A percentile compares a stretch with the other conserved stretches of the same genome.
Evolutionary conservation across 306 rosid species (phyloP).

Genomic region (Casuarina equisetifolia): DNA sequence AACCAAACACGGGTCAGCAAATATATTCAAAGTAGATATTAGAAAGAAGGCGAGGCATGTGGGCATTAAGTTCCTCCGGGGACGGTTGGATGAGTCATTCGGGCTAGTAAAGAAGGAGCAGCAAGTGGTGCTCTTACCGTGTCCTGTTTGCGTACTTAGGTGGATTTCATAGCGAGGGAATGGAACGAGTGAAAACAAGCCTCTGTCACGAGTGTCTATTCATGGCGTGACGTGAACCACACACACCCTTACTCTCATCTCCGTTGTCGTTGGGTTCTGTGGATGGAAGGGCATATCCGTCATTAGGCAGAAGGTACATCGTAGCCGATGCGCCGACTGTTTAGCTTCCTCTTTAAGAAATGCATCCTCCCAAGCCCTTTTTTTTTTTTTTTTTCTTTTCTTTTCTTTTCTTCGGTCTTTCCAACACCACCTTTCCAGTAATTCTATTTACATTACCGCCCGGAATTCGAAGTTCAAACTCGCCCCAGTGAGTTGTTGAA

Average conservation of each 20-base stretch:
- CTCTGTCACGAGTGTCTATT: neutral
- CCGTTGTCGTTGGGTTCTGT: too few species aligned
- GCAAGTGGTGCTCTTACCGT: too few species aligned
- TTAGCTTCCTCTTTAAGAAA: too few species aligned
- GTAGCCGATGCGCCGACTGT: too few species aligned
- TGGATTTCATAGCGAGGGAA: too few species aligned
- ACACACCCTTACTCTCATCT: neutral
- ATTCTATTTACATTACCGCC: neutral
- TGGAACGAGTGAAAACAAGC: neutral
- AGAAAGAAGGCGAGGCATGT: neutral
- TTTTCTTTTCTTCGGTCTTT: neutral
- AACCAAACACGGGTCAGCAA: constrained; percentile 23
- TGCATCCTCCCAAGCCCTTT: too few species aligned
- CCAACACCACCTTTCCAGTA: neutral
- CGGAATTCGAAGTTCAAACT: neutral
- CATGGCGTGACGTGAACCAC: neutral
- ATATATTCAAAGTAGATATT: neutral
- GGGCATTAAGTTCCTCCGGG: neutral
- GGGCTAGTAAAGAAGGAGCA: too few species aligned
- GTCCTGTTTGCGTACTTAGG: too few species aligned
- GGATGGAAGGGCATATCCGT: neutral
- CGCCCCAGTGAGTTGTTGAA: neutral
- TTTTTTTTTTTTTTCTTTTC: too few species aligned
- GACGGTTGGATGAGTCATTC: too few species aligned
- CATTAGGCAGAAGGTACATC: neutral